Evolutionary conservation across 2,329 filamentous ascomycete genomes (phyloP).

Genomic region (Penicillium sp.): DNA sequence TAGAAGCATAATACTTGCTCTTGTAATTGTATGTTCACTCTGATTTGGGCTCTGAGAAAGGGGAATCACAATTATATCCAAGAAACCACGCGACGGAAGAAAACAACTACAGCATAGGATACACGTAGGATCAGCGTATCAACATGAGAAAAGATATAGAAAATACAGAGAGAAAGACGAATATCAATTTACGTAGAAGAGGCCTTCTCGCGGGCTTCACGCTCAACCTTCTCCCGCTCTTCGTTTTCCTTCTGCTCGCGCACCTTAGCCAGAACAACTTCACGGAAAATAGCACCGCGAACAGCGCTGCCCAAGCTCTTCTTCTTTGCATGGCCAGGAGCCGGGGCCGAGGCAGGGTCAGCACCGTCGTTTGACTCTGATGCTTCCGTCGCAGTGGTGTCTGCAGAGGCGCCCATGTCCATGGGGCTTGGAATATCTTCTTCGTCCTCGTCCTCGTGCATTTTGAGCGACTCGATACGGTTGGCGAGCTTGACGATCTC

Average conservation of each 20-base stretch:
- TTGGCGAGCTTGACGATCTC: constrained; percentile 95
- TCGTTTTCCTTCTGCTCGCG: constrained; percentile 87
- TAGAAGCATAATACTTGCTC: background rate
- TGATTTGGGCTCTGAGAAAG: constrained; percentile 17
- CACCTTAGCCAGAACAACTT: constrained; percentile 91
- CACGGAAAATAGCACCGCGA: constrained; percentile 78
- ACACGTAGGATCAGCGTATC: constrained; percentile 5
- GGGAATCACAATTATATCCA: constrained; percentile 39
- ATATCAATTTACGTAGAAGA: constrained; percentile 18
- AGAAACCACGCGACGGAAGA: constrained; percentile 18
- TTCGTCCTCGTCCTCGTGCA: constrained; percentile 85
- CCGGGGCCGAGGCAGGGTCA: constrained; percentile 3
- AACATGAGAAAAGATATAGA: constrained; percentile 5
- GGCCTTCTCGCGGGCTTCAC: constrained; percentile 50
- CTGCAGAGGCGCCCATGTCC: constrained; percentile 60
- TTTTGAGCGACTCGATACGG: constrained; percentile 89
- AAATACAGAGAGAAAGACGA: background rate
- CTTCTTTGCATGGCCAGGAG: constrained; percentile 42
- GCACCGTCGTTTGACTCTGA: constrained; percentile 24
- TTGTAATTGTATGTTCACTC: constrained; percentile 2
- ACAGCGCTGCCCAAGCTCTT: constrained; percentile 58
- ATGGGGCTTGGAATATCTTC: constrained; percentile 62
- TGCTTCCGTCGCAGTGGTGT: constrained; percentile 11
- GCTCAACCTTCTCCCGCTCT: constrained; percentile 67
- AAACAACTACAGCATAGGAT: constrained; percentile 15